These are phyloP conservation scores for Rhizophora apiculata DNA, from an alignment of 345 rosid species.

Conservation along the genomic window DNA sequence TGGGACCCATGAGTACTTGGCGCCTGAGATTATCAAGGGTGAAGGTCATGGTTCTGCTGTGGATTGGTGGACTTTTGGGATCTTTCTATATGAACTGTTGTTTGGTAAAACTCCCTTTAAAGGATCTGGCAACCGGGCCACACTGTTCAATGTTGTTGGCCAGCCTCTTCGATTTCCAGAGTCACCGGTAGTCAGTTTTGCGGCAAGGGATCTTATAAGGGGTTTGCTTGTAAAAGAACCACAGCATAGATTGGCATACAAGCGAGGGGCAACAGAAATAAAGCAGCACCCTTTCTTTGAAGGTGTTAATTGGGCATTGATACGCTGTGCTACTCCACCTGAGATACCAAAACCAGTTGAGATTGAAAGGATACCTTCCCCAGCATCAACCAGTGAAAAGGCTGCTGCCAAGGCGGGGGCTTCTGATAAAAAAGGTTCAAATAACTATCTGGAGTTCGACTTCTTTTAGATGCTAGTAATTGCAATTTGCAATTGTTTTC, in stretches of 20 bases:
- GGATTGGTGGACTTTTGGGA: constrained; percentile 97
- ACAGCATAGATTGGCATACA: constrained; percentile 72
- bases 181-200: constrained; percentile 71
- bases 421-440: constrained; percentile 61
- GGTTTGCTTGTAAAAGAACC: constrained; percentile 87
- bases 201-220: constrained; percentile 74
- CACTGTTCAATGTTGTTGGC: constrained; percentile 83
- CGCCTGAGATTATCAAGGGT: constrained; percentile 87
- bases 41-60: constrained; percentile 98
- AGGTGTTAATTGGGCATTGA: constrained; percentile 92
- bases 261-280: constrained; percentile 89
- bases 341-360: constrained; percentile 82
- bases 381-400: constrained; percentile 50
- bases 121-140: constrained; percentile 85
- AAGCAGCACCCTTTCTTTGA: constrained; percentile 92
- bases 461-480: constrained; percentile 58
- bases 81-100: constrained; percentile 76
- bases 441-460: constrained; percentile 85
- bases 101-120: constrained; percentile 91
- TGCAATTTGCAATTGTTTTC: constrained; percentile 30
- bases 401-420: constrained; percentile 31
- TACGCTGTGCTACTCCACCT: constrained; percentile 84
- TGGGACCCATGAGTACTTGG: constrained; percentile 89
- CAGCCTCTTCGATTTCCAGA: constrained; percentile 91
- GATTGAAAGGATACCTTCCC: constrained; percentile 44